phyloP scores from a whole-genome alignment of 176 grass and related monocot species.

The Melocanna baccifera region DNA sequence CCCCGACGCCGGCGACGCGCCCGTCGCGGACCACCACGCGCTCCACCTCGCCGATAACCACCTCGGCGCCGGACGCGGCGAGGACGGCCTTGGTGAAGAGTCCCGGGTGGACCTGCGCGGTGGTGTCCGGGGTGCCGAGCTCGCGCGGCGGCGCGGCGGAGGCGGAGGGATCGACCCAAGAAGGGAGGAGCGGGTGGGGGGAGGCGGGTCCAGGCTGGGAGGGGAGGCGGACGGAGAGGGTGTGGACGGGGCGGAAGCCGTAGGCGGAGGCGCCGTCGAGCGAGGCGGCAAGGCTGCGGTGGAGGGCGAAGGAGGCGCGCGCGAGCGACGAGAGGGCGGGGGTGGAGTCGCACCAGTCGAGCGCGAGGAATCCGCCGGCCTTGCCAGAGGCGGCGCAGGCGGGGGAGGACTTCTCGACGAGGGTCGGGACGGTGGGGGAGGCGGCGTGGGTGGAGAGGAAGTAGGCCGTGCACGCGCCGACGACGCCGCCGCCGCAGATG shows the following conservation, averaged over 20 bases:
- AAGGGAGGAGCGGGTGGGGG: constrained; percentile 39
- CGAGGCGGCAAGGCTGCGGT: constrained; percentile 46
- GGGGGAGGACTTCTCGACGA: constrained; percentile 62
- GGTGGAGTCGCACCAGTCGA: constrained; percentile 83
- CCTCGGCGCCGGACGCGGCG: constrained; percentile 64
- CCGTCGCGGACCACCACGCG: constrained; percentile 50
- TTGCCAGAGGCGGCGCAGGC: constrained; percentile 91
- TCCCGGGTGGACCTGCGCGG: constrained; percentile 83
- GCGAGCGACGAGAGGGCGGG: constrained; percentile 55
- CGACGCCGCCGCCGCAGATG: constrained; percentile 77
- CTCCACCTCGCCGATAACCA: constrained; percentile 70
- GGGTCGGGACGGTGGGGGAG: constrained; percentile 41
- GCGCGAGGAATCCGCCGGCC: constrained; percentile 81
- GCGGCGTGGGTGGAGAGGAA: constrained; percentile 62
- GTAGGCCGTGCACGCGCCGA: constrained; percentile 79
- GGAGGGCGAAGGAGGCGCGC: constrained; percentile 68
- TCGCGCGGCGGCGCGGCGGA: constrained; percentile 44
- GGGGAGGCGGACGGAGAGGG: constrained; percentile 52
- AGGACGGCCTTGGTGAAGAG: constrained; percentile 77
- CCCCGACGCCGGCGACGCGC: constrained; percentile 50
- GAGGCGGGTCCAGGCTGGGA: neutral
- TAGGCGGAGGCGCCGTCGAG: constrained; percentile 59
- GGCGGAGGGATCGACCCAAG: constrained; percentile 61
- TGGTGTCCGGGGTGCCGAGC: constrained; percentile 70
- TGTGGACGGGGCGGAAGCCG: constrained; percentile 71